Percentiles rank a stretch among this genome's conserved stretches.
Conservation (phyloP, 2,329 filamentous ascomycete species). For the Phoma sp. region DNA sequence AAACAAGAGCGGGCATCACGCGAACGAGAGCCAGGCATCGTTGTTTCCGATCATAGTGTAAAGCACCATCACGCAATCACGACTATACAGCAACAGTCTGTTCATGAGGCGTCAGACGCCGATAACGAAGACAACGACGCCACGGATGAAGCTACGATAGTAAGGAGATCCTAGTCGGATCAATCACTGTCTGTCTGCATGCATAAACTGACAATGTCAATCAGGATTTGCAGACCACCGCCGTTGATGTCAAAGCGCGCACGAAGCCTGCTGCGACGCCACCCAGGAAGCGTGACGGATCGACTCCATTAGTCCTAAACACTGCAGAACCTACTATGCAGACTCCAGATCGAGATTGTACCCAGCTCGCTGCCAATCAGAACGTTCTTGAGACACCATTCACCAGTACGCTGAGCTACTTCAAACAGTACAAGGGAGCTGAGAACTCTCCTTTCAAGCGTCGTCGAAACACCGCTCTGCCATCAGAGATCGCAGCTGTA, state of each 20-base stretch:
- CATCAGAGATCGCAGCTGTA: constrained; percentile 28
- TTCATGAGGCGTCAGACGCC: background rate
- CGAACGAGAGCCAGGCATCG: background rate
- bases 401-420: constrained; percentile 25
- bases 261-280: too few relatives aligned
- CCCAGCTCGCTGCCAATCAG: constrained; percentile 11
- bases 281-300: background rate
- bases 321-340: background rate
- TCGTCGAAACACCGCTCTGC: constrained; percentile 29
- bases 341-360: constrained; percentile 7
- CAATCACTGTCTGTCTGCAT: background rate
- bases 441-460: constrained; percentile 22
- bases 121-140: background rate
- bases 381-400: constrained; percentile 22
- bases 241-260: background rate
- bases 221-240: background rate
- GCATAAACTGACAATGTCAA: background rate
- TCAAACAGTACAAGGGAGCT: constrained; percentile 22
- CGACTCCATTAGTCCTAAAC: background rate
- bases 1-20: background rate
- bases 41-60: background rate
- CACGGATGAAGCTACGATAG: background rate
- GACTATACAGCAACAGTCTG: background rate
- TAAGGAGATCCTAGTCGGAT: background rate
- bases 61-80: background rate